Evolutionary conservation across 495 filamentous ascomycete species (phyloP).

Genomic region (Amniculicola lignicola): DNA sequence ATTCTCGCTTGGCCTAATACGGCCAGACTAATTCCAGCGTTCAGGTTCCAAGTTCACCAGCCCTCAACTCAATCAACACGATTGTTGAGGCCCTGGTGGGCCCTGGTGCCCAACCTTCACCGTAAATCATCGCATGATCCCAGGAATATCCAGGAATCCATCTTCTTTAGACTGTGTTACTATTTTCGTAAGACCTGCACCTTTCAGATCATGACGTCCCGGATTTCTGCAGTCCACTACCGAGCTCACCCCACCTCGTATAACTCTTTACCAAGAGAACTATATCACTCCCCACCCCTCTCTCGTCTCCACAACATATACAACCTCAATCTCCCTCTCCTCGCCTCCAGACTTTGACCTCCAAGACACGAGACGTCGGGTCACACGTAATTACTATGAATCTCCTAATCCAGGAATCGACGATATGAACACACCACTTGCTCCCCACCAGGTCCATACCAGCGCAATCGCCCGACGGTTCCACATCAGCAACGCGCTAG

Average conservation of each 20-base stretch:
- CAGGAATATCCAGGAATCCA: too few relatives aligned
- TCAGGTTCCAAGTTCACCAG: too few relatives aligned
- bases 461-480: neutral
- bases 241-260: slow-evolving; percentile 1
- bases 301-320: neutral
- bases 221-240: too few relatives aligned
- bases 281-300: neutral
- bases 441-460: neutral
- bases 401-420: neutral
- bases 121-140: too few relatives aligned
- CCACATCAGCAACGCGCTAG: neutral
- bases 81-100: too few relatives aligned
- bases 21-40: too few relatives aligned
- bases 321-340: neutral
- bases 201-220: too few relatives aligned
- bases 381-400: neutral
- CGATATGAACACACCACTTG: slow-evolving; percentile 1
- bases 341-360: slow-evolving; percentile 7
- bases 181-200: too few relatives aligned
- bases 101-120: too few relatives aligned
- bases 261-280: neutral
- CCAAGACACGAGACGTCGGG: slow-evolving; percentile 7
- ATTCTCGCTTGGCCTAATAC: too few relatives aligned
- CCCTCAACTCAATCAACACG: too few relatives aligned
- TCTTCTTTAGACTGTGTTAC: too few relatives aligned